Conservation (phyloP, 2,329 filamentous ascomycete species). For the Phialophora expanda region DNA sequence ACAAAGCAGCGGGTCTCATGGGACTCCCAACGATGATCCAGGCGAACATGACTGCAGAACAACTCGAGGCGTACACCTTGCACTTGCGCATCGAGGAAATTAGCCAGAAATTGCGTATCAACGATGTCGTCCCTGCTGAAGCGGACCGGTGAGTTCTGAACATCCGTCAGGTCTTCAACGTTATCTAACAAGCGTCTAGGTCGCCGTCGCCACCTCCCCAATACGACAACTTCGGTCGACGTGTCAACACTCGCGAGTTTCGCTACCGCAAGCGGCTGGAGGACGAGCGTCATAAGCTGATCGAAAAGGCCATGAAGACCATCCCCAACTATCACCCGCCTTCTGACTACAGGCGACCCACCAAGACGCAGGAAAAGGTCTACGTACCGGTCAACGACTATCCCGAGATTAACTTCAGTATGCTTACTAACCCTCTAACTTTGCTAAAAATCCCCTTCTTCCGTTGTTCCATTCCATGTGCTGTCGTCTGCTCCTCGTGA, state of each 20-base stretch:
- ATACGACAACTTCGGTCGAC: constrained; percentile 98
- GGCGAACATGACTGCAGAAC: constrained; percentile 97
- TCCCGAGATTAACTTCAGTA: constrained; percentile 99
- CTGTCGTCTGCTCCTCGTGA: constrained; percentile 31
- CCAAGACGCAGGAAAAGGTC: constrained; percentile 99
- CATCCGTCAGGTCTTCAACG: constrained; percentile 13
- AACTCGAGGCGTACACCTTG: constrained; percentile 94
- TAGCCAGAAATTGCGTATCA: constrained; percentile 97
- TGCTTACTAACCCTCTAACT: constrained; percentile 99
- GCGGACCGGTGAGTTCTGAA: constrained; percentile 77
- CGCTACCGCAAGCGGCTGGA: constrained; percentile 97
- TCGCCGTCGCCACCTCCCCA: constrained; percentile 94
- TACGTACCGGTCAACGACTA: constrained; percentile 99
- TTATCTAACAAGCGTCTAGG: constrained; percentile 55
- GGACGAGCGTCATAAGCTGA: constrained; percentile 97
- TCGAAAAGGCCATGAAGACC: constrained; percentile 99
- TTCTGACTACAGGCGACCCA: constrained; percentile 96
- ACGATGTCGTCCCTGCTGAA: constrained; percentile 96
- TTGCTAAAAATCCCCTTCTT: constrained; percentile 63
- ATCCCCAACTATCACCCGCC: constrained; percentile 99
- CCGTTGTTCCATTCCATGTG: constrained; percentile 48
- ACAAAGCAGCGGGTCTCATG: constrained; percentile 98
- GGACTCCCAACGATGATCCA: constrained; percentile 94
- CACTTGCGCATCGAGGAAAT: constrained; percentile 99
- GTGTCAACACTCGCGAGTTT: constrained; percentile 99